Evolutionary conservation across 2,329 filamentous ascomycete species (phyloP).

Genomic region (Epichloe sylvatica): DNA sequence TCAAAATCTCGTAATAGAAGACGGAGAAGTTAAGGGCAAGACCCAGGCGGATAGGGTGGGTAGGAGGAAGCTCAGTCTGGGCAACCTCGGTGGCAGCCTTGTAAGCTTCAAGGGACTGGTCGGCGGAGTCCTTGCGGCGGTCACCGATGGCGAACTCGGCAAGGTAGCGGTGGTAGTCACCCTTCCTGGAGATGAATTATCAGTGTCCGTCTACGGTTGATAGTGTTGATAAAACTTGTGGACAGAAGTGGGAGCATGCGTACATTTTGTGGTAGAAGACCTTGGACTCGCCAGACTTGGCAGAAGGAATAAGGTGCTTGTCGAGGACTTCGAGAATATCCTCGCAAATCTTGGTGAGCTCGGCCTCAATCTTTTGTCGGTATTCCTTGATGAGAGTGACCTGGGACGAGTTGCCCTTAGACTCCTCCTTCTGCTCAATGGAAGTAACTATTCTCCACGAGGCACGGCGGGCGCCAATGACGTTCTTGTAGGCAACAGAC

Average conservation of each 20-base stretch:
- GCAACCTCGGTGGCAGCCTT: slow-evolving; percentile 94
- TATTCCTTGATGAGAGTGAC: slow-evolving; percentile 92
- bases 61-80: slow-evolving; percentile 92
- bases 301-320: slow-evolving; percentile 84
- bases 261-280: slow-evolving; percentile 99
- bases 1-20: slow-evolving; percentile 99
- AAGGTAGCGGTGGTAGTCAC: slow-evolving; percentile 97
- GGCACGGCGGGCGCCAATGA: slow-evolving; percentile 89
- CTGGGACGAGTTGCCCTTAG: slow-evolving; percentile 90
- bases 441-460: slow-evolving; percentile 98
- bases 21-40: slow-evolving; percentile 98
- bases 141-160: slow-evolving; percentile 92
- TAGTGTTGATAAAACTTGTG: not conserved
- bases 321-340: slow-evolving; percentile 93
- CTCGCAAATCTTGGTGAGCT: slow-evolving; percentile 95
- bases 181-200: slow-evolving; percentile 56
- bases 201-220: not conserved
- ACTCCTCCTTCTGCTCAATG: slow-evolving; percentile 99
- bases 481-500: slow-evolving; percentile 98
- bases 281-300: slow-evolving; percentile 93
- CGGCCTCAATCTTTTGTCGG: slow-evolving; percentile 93
- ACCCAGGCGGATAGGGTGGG: slow-evolving; percentile 94
- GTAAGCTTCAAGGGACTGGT: slow-evolving; percentile 93
- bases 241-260: not conserved
- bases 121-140: slow-evolving; percentile 87